Conservation (phyloP, 2,329 filamentous ascomycete species). For the Zymoseptoria pseudotritici region DNA sequence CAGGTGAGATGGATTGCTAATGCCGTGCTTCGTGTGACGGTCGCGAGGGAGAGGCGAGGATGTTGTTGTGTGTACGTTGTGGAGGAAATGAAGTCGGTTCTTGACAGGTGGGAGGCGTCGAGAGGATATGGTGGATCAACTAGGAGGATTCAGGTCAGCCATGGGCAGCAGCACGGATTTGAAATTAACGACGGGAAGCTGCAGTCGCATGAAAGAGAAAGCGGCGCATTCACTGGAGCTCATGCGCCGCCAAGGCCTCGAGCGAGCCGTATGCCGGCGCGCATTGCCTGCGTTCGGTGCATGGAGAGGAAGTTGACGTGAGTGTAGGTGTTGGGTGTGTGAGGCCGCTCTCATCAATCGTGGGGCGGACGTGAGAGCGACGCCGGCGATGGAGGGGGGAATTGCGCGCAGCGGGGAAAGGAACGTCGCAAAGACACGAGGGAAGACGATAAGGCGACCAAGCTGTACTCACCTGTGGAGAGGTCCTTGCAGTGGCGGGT, state of each 20-base stretch:
- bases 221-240: not conserved
- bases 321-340: not conserved
- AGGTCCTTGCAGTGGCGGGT: not conserved
- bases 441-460: not conserved
- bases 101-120: slow-evolving; percentile 4
- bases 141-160: slow-evolving; percentile 9
- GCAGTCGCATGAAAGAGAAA: slow-evolving; percentile 11
- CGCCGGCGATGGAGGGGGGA: not conserved
- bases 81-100: not conserved
- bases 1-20: slow-evolving; percentile 9
- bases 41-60: slow-evolving; percentile 5
- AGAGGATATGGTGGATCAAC: slow-evolving; percentile 11
- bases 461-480: not conserved
- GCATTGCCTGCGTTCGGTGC: not conserved
- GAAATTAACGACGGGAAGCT: slow-evolving; percentile 18
- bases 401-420: not conserved
- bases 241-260: slow-evolving; percentile 1
- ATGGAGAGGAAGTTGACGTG: not conserved
- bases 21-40: slow-evolving; percentile 17
- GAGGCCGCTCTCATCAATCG: not conserved
- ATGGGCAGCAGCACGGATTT: slow-evolving; percentile 7
- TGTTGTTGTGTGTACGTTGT: slow-evolving; percentile 1
- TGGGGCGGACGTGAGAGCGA: not conserved
- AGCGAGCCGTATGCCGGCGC: not conserved
- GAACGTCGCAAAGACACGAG: not conserved